Evolutionary conservation across 495 filamentous ascomycete genomes (phyloP), one percentile per base, ranked within the genome.

Genomic region (Penicillium antarcticum): DNA sequence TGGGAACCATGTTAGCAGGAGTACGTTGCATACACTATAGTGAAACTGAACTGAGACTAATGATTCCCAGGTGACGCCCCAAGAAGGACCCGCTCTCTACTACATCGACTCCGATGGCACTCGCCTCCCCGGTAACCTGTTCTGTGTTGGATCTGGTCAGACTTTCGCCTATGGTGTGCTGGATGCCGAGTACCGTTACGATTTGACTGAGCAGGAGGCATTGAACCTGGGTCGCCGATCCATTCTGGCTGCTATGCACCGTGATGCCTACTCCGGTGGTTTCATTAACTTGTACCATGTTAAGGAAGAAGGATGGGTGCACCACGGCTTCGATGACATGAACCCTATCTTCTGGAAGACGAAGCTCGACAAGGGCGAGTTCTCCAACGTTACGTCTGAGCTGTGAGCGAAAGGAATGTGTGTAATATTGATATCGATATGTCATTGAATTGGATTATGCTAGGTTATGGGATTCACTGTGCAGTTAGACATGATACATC

Each of bases 91-190:
- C 16, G 94, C 94, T 32, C 85, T 98, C 12, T 98, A 97, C 82
- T 98, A 98, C 79, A 95, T 98, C 73, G 94, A 98, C 74, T 94
- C 87, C 42, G 94, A 98, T 75, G 94, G 94, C 57, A 97, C 95
- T 33, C 82, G 94, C 21, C 79, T 97, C 39, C 76, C 89, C 33
- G 95, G 94, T 35, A 95, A 97, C 75, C 76, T 97, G 53, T 98
- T 97, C 81, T 98, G 95, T 74, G 94, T 98, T 51, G 94, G 94
- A 35, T 94, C 88, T 41, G 94, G 94, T 63, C 94, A 98, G 79
- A 98, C 95, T 2, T 97, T 97, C 67, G 94, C 94, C 43, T 98
- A 98, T 70, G 94, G 94, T 72, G 94, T 98, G 60, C 77, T 98
- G 53, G 94, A 98, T 66, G 88, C 92, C 26, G 87, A 96, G 78